A percentile compares a stretch with the other conserved stretches of the same genome.
Conservation (phyloP, 768 basidiomycete genomes). For the Russula lepida region DNA sequence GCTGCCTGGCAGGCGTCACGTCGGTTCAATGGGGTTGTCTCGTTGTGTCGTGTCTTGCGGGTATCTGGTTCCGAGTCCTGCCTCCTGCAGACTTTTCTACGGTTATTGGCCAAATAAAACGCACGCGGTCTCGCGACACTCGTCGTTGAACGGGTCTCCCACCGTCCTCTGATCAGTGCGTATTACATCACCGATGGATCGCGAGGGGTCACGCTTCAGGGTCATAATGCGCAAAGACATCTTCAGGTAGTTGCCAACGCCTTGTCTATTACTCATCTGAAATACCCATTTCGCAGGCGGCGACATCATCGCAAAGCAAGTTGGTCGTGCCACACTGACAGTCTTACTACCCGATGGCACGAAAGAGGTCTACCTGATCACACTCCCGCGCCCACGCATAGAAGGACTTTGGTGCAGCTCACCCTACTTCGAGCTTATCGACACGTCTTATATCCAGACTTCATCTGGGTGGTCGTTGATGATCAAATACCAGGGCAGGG, state of each 20-base stretch:
- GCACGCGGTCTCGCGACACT: conserved; percentile 75
- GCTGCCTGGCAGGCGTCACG: no score
- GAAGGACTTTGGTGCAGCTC: conserved; percentile 89
- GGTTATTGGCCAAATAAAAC: conserved; percentile 72
- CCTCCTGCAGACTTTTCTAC: conserved; percentile 67
- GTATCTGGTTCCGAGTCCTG: no score
- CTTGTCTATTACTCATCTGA: neutral
- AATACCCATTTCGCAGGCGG: conserved; percentile 37
- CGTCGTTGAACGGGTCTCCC: conserved; percentile 92
- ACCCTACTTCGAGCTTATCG: conserved; percentile 86
- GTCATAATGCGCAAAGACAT: conserved; percentile 93
- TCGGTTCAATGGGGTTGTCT: no score
- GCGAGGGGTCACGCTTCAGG: conserved; percentile 69
- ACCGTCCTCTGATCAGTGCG: conserved; percentile 84
- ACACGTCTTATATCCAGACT: conserved; percentile 68
- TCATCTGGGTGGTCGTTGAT: conserved; percentile 51
- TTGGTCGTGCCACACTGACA: conserved; percentile 84
- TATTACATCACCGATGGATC: conserved; percentile 78
- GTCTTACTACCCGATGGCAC: conserved; percentile 55
- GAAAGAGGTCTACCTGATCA: conserved; percentile 87
- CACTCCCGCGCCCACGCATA: conserved; percentile 83
- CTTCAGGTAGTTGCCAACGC: conserved; percentile 56
- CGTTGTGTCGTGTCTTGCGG: no score
- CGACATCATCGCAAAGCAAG: conserved; percentile 83
- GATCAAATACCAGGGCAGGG: conserved; percentile 88